Evolutionary conservation across 2,329 filamentous ascomycete species (phyloP).

Genomic region (Thelonectria rubi): DNA sequence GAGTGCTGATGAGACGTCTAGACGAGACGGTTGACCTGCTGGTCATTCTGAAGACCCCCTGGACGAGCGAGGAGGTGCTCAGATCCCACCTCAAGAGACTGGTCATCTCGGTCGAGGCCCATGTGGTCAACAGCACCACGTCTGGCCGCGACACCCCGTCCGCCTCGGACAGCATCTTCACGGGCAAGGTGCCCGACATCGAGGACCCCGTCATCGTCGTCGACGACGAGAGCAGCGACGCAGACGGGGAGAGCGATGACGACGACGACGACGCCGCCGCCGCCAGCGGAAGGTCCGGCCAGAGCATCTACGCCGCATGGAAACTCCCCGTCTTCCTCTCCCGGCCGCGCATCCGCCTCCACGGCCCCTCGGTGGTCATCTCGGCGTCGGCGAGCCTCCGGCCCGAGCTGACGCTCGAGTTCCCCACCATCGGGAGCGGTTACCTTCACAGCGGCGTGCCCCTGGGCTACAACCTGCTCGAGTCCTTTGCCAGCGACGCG

Average conservation of each 20-base stretch:
- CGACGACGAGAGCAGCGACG: conserved; percentile 49
- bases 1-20: conserved; percentile 50
- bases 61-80: conserved; percentile 64
- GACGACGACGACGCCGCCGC: conserved; percentile 31
- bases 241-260: conserved; percentile 38
- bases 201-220: conserved; percentile 61
- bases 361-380: conserved; percentile 73
- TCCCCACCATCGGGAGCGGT: conserved; percentile 55
- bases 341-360: conserved; percentile 70
- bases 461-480: conserved; percentile 78
- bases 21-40: conserved; percentile 79
- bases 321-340: conserved; percentile 66
- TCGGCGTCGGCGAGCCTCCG: conserved; percentile 68
- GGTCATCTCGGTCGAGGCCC: conserved; percentile 72
- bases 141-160: conserved; percentile 58
- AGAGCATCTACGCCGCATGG: conserved; percentile 66
- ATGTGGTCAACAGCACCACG: conserved; percentile 67
- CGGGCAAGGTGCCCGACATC: conserved; percentile 59
- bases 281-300: conserved; percentile 23
- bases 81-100: conserved; percentile 69
- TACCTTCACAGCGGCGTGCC: conserved; percentile 76
- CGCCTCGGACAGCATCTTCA: conserved; percentile 68
- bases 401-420: conserved; percentile 51
- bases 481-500: conserved; percentile 74
- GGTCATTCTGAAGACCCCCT: conserved; percentile 72